Evolutionary conservation across 2,329 filamentous ascomycete genomes (phyloP).

Genomic region (Colletotrichum theobromicola): DNA sequence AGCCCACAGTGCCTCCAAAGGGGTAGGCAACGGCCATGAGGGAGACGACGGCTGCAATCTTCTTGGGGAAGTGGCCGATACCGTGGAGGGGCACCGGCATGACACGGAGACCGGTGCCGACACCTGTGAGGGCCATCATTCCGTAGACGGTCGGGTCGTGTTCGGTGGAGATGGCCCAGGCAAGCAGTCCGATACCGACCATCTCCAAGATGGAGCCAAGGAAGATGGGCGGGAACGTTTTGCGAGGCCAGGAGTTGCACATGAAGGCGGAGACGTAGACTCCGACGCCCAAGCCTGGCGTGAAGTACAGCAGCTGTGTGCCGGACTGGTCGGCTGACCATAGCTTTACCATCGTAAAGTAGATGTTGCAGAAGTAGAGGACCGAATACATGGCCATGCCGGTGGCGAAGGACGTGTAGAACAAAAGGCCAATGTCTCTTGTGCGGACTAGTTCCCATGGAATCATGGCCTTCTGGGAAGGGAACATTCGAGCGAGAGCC

Average conservation of each 20-base stretch:
- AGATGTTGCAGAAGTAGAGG: conserved; percentile 73
- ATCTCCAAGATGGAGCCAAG: conserved; percentile 62
- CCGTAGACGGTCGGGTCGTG: conserved; percentile 60
- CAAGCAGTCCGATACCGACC: conserved; percentile 62
- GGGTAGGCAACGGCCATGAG: conserved; percentile 64
- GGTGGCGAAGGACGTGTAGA: conserved; percentile 64
- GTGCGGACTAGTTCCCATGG: conserved; percentile 63
- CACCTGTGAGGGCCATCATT: conserved; percentile 70
- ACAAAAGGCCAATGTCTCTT: conserved; percentile 65
- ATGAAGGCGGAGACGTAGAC: conserved; percentile 62
- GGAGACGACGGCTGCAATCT: conserved; percentile 63
- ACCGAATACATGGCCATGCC: conserved; percentile 60
- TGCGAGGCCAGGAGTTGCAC: conserved; percentile 65
- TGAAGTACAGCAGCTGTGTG: conserved; percentile 65
- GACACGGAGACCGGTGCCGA: conserved; percentile 67
- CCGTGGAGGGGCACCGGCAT: conserved; percentile 70
- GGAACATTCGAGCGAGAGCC: conserved; percentile 50
- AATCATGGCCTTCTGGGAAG: conserved; percentile 66
- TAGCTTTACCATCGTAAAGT: conserved; percentile 65
- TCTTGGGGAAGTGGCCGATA: conserved; percentile 63
- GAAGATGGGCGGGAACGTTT: conserved; percentile 65
- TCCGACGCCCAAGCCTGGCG: conserved; percentile 66
- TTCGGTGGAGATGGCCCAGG: conserved; percentile 58
- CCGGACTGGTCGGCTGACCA: conserved; percentile 52
- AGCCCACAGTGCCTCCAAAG: conserved; percentile 67